Base-by-base conservation (phyloP, 805 yeast genomes). In the Jamesozyma hellenica region DNA sequence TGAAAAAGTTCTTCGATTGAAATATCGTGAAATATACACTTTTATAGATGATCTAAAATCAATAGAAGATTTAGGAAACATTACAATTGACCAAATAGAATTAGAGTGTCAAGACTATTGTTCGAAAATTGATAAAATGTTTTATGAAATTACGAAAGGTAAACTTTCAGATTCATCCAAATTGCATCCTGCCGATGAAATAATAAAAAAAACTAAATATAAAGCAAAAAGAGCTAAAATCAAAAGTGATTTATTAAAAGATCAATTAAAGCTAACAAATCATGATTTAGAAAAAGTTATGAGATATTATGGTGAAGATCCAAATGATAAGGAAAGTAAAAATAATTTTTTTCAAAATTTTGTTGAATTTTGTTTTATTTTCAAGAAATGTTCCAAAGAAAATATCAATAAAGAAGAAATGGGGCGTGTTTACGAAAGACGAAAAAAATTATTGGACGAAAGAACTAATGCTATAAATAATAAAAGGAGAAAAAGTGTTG, bases 251-350 rank as follows among this genome's bases (percentile, higher is more conserved):
- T 48, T 72, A 23, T 60, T 82, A 39, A 52, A 63, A 25, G 73
- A 65, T 37, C 82, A 76, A 47, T 65, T 75, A 8, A 63, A 61
- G 18, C 61, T 64, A 36, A 74, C 83, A 0, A 60, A 72, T 43
- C 63, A 64, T 21, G 75, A 70, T 35, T 71, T 79, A 44, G 74
- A 74, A 23, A 70, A 72, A 40, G 54, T 79, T 42, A 76, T 82
- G 84, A 64, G 65, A 39, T 79, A 74, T 55, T 82, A 77, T 53
- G 94, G 90, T 8, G 94, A 82, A 55, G 77, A 77, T 50, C 72
- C 75, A 2, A 44, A 53, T 3, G 74, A 71, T 40, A 71, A 69
- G 28, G 65, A 73, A 17, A 70, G 75, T 7, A 70, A 75, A 48
- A 77, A 74, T 50, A 61, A 75, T 0, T 82, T 82, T 53, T 73